phyloP scores from a whole-genome alignment of 108 stramenopile species.

The Mediolabrus comicus region DNA sequence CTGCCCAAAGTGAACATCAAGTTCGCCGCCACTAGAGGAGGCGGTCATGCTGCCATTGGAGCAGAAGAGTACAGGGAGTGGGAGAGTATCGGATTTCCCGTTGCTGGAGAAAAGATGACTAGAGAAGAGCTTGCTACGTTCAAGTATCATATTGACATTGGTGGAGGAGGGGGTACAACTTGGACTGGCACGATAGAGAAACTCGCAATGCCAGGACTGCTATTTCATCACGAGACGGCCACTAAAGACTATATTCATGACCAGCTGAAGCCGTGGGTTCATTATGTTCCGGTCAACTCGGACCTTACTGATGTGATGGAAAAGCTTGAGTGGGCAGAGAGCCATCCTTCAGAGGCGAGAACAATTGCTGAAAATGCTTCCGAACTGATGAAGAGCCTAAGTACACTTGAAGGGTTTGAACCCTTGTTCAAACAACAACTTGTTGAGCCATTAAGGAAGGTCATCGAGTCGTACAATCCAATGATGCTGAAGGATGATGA shows the following conservation, averaged over 20 bases:
- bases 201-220: slow-evolving; percentile 34
- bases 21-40: slow-evolving; percentile 4
- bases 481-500: not conserved
- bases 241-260: slow-evolving; percentile 34
- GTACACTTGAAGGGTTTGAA: slow-evolving; percentile 14
- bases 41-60: not conserved
- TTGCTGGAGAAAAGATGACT: slow-evolving; percentile 6
- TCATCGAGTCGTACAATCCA: slow-evolving; percentile 22
- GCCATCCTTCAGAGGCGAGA: slow-evolving; percentile 21
- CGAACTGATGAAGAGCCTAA: slow-evolving; percentile 8
- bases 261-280: slow-evolving; percentile 15
- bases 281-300: slow-evolving; percentile 26
- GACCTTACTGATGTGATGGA: slow-evolving; percentile 29
- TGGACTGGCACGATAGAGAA: slow-evolving; percentile 31
- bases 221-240: slow-evolving; percentile 33
- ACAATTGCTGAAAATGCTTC: slow-evolving; percentile 15
- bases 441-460: slow-evolving; percentile 7
- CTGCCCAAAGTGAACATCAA: slow-evolving; percentile 25
- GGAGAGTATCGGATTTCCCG: slow-evolving; percentile 16
- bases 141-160: slow-evolving; percentile 11
- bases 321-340: no score
- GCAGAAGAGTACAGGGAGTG: slow-evolving; percentile 9
- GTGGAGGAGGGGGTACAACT: no score
- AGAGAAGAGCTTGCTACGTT: slow-evolving; percentile 11
- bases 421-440: not conserved